phyloP scores from a whole-genome alignment of 768 basidiomycete genomes.

The Russula griseocarnosa region DNA sequence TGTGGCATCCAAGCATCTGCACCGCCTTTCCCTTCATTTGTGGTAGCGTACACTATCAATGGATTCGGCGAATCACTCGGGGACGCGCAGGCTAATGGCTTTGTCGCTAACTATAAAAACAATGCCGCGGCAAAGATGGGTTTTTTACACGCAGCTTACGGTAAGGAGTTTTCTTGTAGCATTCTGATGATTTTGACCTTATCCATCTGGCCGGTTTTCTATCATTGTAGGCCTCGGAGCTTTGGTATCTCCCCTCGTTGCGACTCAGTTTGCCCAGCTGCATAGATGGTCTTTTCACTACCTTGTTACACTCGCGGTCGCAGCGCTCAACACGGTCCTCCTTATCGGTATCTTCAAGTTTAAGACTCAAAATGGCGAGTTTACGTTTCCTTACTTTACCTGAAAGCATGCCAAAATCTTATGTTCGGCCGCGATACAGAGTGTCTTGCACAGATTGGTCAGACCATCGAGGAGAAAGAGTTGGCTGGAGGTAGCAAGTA shows the following conservation, averaged over 20 bases:
- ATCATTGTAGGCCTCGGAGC: slow-evolving; percentile 54
- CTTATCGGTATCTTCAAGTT: slow-evolving; percentile 61
- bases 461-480: slow-evolving; percentile 39
- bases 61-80: slow-evolving; percentile 51
- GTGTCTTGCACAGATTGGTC: slow-evolving; percentile 52
- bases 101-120: slow-evolving; percentile 55
- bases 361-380: slow-evolving; percentile 62
- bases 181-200: neutral
- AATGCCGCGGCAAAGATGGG: slow-evolving; percentile 65
- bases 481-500: slow-evolving; percentile 42
- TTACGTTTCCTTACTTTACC: neutral
- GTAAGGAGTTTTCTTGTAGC: slow-evolving; percentile 33
- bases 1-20: slow-evolving; percentile 52
- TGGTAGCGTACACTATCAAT: slow-evolving; percentile 44
- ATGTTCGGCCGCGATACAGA: slow-evolving; percentile 37
- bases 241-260: slow-evolving; percentile 63
- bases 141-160: slow-evolving; percentile 61
- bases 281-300: slow-evolving; percentile 76
- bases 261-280: slow-evolving; percentile 74
- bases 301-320: slow-evolving; percentile 64
- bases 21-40: slow-evolving; percentile 62
- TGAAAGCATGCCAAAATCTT: neutral
- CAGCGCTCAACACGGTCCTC: slow-evolving; percentile 50
- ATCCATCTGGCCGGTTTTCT: neutral
- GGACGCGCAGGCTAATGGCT: slow-evolving; percentile 73